A percentile compares a stretch with the other conserved stretches of the same genome.
These are phyloP conservation scores for Jimgerdemannia flammicorona DNA, from an alignment of 192 early-diverging fungal genomes.

Conservation along the genomic window DNA sequence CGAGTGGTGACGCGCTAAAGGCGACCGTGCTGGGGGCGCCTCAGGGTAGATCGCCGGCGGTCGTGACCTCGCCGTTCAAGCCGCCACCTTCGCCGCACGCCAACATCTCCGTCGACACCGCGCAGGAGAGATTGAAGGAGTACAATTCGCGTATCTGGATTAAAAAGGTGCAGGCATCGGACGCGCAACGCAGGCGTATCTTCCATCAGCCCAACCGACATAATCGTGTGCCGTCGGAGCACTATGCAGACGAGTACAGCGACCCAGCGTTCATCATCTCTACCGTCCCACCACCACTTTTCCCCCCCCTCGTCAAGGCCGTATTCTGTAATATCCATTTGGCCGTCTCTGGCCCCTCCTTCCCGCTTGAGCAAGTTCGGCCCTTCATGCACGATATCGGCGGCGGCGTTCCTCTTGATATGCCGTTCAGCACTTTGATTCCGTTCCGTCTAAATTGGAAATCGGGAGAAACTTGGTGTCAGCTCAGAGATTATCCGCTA, in stretches of 20 bases:
- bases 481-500: slow-evolving; percentile 38
- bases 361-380: slow-evolving; percentile 27
- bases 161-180: slow-evolving; percentile 11
- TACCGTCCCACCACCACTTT: slow-evolving; percentile 9
- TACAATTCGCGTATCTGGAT: slow-evolving; percentile 34
- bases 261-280: slow-evolving; percentile 14
- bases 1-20: neutral
- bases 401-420: slow-evolving; percentile 33
- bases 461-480: slow-evolving; percentile 28
- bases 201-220: neutral
- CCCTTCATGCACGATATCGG: slow-evolving; percentile 36
- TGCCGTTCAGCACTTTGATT: slow-evolving; percentile 27
- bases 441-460: slow-evolving; percentile 35
- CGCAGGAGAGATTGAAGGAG: slow-evolving; percentile 19
- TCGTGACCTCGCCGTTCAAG: neutral
- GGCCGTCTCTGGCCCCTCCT: slow-evolving; percentile 17
- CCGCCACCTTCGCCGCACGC: slow-evolving; percentile 6
- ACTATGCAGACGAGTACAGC: neutral
- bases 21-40: neutral
- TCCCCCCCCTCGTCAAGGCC: slow-evolving; percentile 24
- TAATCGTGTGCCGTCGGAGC: neutral
- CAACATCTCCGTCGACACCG: slow-evolving; percentile 15
- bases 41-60: neutral
- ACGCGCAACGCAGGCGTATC: neutral
- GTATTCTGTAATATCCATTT: slow-evolving; percentile 17